Base-by-base conservation (phyloP, 2,329 filamentous ascomycete species). In the Xylaria sp. region DNA sequence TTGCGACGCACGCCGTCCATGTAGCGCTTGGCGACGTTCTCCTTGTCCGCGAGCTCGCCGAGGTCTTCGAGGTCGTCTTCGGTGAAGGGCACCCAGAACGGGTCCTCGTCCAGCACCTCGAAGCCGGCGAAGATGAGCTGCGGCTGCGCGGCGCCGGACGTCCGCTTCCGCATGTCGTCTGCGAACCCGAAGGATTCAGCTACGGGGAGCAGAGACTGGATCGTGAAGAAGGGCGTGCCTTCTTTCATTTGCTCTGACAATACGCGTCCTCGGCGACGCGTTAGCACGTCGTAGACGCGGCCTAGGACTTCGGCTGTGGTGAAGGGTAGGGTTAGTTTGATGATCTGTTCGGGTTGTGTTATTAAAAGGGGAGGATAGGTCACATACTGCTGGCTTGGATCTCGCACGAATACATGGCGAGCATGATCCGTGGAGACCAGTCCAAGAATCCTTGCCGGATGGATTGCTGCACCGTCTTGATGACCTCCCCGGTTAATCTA, bases 341-440 rank as follows among this genome's bases (percentile, higher is more conserved):
- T 47, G 17, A 0, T 20, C 3, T 29, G 11, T 27, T 29, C 5
- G 6, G 6, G 13, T 15, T 33, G 10, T 13, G 33, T 27, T 0
- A 39, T 50, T 15, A 17, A 25, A 22, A 33, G 22, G 44, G 22
- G 33, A 33, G 13, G 31, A 11, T 22, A 6, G 42, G 25, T 10
- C 11, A 81, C 87, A 78, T 84, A 91, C 89, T 95, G 25, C 92
- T 94, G 33, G 95, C 94, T 85, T 98, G 96, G 75, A 99, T 98
- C 78, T 98, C 96, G 78, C 95, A 97, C 62, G 89, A 93, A 83
- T 99, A 99, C 93, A 98, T 98, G 58, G 96, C 96, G 50, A 99
- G 88, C 82, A 98, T 89, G 72, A 99, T 87, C n/a, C 96, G 90
- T 0, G 96, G 92, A 44, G 91, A 95, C 96, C 96, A 99, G 83